These are phyloP conservation scores for Nicotiana otophora DNA, from an alignment of 257 asterid species.

Conservation along the genomic window DNA sequence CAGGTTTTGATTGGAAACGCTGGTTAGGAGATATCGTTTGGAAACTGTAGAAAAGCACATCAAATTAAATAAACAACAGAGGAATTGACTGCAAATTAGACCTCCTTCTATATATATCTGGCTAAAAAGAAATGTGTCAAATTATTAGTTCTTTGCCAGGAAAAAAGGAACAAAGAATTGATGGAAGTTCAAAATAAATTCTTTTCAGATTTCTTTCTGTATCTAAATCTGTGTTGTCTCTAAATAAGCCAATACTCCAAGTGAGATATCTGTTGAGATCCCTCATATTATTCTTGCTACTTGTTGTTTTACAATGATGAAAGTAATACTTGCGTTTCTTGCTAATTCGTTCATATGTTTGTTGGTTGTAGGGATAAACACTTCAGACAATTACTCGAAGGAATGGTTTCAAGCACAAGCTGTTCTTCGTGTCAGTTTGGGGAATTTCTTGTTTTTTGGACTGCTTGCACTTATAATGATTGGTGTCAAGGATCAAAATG, in stretches of 20 bases:
- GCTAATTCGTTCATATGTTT: slow-evolving; percentile 10
- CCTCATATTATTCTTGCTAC: neutral
- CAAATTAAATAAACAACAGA: neutral
- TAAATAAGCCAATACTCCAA: neutral
- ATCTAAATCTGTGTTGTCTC: neutral
- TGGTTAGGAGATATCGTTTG: neutral
- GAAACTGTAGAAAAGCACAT: neutral
- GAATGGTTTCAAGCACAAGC: slow-evolving; percentile 89
- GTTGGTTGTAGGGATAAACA: slow-evolving; percentile 67
- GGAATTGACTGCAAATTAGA: neutral
- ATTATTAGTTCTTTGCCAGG: neutral
- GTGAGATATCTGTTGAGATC: neutral
- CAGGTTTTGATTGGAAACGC: neutral
- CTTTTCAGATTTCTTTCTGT: neutral
- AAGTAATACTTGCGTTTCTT: neutral
- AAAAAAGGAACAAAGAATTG: neutral
- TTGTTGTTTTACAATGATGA: neutral
- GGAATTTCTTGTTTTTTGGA: slow-evolving; percentile 87
- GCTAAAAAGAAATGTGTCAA: neutral
- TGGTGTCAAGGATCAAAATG: slow-evolving; percentile 90
- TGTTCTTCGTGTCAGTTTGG: slow-evolving; percentile 96
- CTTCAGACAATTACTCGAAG: slow-evolving; percentile 55
- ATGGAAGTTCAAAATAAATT: neutral
- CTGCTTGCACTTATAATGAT: slow-evolving; percentile 79
- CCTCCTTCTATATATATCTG: neutral